Base-by-base conservation (phyloP, 192 early-diverging fungal species). In the Podila verticillata region DNA sequence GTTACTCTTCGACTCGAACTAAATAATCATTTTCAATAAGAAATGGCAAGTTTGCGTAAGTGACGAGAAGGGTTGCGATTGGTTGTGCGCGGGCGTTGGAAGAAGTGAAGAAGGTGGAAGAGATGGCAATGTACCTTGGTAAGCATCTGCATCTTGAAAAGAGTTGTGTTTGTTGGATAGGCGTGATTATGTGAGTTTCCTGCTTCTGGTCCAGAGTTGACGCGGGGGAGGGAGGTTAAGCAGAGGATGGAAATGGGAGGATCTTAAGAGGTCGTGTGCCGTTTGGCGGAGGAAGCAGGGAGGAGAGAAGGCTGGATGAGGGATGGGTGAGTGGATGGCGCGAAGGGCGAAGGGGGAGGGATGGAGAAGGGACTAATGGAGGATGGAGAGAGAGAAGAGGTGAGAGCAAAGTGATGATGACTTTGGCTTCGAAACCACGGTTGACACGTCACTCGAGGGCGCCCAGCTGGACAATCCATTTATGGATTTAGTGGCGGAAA, bases 1-100 rank as follows among this genome's bases (percentile, higher is more conserved):
- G 81, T 96, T 99, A 84, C 96, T 97, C 85, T 99, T 99, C 20
- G 96, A 97, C 87, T 99, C 98, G 87, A 99, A 99, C 92, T 99
- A 86, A n/a, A 57, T 82, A 29, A 19, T 28, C 4, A 63, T 24
- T 12, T 54, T 54, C 24, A 24, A 54, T 1, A 54, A 26, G 24
- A 54, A 17, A 54, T 12, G 12, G 39, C 17, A 15, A 44, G 39
- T 44, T 15, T 15, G 17, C 17, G 39, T 15, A 15, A 44, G 39
- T 44, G 12, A 44, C 7, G 39, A 4, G 39, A 44, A 13, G 15
- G n/a, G 39, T 7, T 3, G 39, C 17, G 39, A 44, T 44, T n/a
- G n/a, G n/a, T n/a, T 13, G 12, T 20, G 9, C 13, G 22, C 39
- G 32, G 24, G 63, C 32, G 57, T 26, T 19, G 57, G 29, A 32